Base-by-base conservation (phyloP, 257 asterid genomes). In the Fraxinus americana region DNA sequence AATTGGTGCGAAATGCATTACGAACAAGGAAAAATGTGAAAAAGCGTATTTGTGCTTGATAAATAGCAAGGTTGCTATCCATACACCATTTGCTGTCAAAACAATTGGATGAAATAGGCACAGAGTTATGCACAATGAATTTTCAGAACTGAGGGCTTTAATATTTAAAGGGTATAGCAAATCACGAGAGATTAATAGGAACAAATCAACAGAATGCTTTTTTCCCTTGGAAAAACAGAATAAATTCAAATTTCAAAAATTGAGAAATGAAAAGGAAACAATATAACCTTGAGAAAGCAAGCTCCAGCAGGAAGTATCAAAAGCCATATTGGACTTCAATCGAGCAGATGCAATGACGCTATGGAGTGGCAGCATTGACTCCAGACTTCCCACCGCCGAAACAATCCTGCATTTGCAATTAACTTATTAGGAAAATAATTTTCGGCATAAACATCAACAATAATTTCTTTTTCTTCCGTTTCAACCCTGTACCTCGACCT, bases 301-400 rank as follows among this genome's bases (percentile, higher is more conserved):
- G 68, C 91, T 89, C 91, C 93, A 89, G 82, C 84, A 83, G 73
- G 86, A 13, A 21, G 91, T 76, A 77, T 89, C 90, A 16, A 83
- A 13, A 12, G 91, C 91, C 19, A 89, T 84, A 70, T 86, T 86
- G 41, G 93, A 87, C 84, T 82, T 86, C 82, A 87, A 77, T 71
- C 93, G 89, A 78, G 93, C 88, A 70, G 89, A 86, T 21, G 93
- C 91, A 76, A 87, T 82, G 36, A 87, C 71, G 70, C 90, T 86
- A 77, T 89, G 93, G 29, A 89, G 86, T 17, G 93, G 93, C 81
- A 87, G 57, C 91, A 87, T 84, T 19, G 91, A 81, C 65, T 79
- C 90, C 78, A 87, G 54, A 70, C 86, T 71, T 39, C 84, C 85
- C 82, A 89, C 39, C 70, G 72, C 85, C 7, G 83, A 81, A 73